These are phyloP conservation scores for Saccharomyces hybrid DNA, from an alignment of 1,139 yeast species.

Conservation along the genomic window DNA sequence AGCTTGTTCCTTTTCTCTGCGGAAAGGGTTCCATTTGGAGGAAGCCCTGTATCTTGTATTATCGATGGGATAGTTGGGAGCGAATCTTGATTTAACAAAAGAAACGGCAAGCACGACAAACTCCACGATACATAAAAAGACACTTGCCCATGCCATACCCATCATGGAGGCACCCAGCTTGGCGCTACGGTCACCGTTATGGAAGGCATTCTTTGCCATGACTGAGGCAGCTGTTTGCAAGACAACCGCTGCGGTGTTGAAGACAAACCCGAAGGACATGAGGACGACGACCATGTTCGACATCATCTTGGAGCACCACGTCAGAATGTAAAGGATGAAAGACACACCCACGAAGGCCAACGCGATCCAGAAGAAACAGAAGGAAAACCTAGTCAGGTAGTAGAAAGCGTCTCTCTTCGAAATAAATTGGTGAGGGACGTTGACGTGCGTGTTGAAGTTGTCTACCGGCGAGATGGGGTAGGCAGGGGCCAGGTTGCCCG, in stretches of 20 bases:
- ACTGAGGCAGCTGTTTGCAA: conserved; percentile 62
- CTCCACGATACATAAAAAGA: conserved; percentile 24
- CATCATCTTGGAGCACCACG: conserved; percentile 39
- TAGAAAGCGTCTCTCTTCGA: conserved; percentile 51
- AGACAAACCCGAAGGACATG: conserved; percentile 44
- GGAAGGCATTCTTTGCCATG: conserved; percentile 58
- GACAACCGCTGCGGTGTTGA: conserved; percentile 53
- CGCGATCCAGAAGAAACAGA: conserved; percentile 57
- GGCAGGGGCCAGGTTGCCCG: conserved; percentile 42
- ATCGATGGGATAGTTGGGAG: not conserved
- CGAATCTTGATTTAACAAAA: conserved; percentile 15
- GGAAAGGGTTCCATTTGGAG: not conserved
- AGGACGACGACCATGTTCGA: conserved; percentile 51
- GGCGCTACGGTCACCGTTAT: conserved; percentile 37
- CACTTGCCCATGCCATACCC: conserved; percentile 67
- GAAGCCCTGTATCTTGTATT: not conserved
- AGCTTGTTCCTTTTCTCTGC: not conserved
- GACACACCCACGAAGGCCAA: conserved; percentile 50
- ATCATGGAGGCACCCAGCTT: conserved; percentile 50
- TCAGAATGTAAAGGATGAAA: conserved; percentile 36
- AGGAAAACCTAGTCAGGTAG: conserved; percentile 64
- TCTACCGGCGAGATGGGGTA: conserved; percentile 68
- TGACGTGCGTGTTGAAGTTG: conserved; percentile 49
- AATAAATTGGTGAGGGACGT: conserved; percentile 53
- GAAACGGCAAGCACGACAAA: conserved; percentile 6